Evolutionary conservation across 2,329 filamentous ascomycete species (phyloP), one percentile per base, ranked within the genome.

Genomic region (Coleophoma crateriformis): DNA sequence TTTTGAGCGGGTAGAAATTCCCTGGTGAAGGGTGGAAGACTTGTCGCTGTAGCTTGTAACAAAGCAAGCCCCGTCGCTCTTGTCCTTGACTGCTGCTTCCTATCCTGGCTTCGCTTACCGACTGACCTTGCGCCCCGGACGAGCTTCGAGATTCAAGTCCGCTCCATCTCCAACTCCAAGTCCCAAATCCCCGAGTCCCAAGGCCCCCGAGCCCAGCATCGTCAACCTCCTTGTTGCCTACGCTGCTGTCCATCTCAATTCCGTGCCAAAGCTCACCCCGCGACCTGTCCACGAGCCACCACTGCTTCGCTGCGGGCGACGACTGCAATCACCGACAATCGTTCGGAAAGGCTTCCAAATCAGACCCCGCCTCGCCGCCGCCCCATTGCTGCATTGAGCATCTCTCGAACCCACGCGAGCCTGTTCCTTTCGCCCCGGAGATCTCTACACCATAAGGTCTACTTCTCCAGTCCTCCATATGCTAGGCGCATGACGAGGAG

Each of bases 401-500:
- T 14, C 35, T n/a, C 12, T 17, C 15, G 35, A 14, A 3, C 13
- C 15, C 13, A 38, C 35, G 15, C 27, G 35, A 38, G 14, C 35
- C 13, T 17, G 2, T 17, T 38, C 35, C 35, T 7, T 17, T n/a
- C 35, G 35, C 4, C 35, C 15, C 12, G 35, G 15, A 38, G 15
- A 38, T 7, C 27, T 7, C 27, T 27, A 27, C 7, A 38, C 14
- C 35, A 38, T 17, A 38, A 14, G 7, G 8, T 38, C 35, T n/a
- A n/a, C 35, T 17, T 38, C 11, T 38, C 10, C 35, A 7, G 11
- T 17, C 14, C 6, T 13, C 4, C 35, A 38, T 38, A 7, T 38
- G 35, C 35, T 38, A 54, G 48, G 51, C 56, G 53, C 55, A 58
- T 56, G 56, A 56, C 17, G 38, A 43, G 43, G 42, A 52, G 37